Percentiles rank a stretch among this genome's conserved stretches.
These are phyloP conservation scores for Fraxinus excelsior DNA, from an alignment of 257 asterid genomes.

Conservation along the genomic window DNA sequence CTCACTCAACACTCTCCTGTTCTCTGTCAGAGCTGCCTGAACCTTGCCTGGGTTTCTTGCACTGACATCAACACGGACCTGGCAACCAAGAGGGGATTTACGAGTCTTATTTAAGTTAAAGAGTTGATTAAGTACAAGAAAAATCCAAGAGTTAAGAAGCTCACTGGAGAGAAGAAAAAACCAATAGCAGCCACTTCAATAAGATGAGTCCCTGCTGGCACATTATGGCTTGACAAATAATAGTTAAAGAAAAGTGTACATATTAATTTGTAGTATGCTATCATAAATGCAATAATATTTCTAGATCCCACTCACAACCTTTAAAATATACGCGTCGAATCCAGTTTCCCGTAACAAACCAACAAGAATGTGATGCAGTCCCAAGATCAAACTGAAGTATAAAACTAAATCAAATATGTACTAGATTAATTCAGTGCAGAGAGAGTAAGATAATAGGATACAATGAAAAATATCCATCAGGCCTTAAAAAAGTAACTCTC, in stretches of 20 bases:
- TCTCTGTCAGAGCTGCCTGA: conserved; percentile 97
- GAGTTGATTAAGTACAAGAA: conserved; percentile 8
- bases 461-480: conserved; percentile 98
- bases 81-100: conserved; percentile 9
- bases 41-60: conserved; percentile 98
- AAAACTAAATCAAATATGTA: background rate
- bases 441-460: conserved; percentile 55
- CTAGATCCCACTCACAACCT: conserved; percentile 5
- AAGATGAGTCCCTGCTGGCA: conserved; percentile 97
- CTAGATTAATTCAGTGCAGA: conserved; percentile 5
- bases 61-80: conserved; percentile 97
- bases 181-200: conserved; percentile 92
- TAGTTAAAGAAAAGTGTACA: conserved; percentile 49
- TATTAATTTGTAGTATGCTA: conserved; percentile 1
- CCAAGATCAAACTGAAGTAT: conserved; percentile 9
- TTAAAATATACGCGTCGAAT: conserved; percentile 9
- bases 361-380: conserved; percentile 12
- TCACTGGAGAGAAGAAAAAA: conserved; percentile 92
- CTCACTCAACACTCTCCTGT: conserved; percentile 77
- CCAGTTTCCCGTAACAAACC: conserved; percentile 9
- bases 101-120: background rate
- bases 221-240: conserved; percentile 68
- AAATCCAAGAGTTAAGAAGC: conserved; percentile 30
- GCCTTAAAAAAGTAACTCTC: conserved; percentile 76
- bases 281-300: conserved; percentile 25